Evolutionary conservation across 2,329 filamentous ascomycete genomes (phyloP), one percentile per base, ranked within the genome.

Genomic region (Fusarium tricinctum): DNA sequence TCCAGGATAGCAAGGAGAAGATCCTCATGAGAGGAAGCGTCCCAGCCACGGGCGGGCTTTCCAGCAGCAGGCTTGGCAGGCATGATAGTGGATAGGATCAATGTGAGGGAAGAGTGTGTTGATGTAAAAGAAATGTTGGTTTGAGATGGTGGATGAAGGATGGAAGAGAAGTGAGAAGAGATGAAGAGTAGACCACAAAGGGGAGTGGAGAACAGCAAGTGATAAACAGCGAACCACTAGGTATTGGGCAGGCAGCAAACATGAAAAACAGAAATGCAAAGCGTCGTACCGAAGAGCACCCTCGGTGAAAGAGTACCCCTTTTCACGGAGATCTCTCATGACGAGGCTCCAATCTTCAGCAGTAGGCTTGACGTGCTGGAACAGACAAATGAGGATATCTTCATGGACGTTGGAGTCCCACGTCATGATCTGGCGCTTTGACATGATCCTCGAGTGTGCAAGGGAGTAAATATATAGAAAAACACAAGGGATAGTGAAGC

Each of bases 351-450:
- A 80, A 13, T 81, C 76, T 1, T 70, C 70, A 0, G 64, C 39
- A 4, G 64, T 73, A 4, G 81, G 77, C 38, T 76, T 78, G 54
- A 81, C 66, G 8, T 78, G 73, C 26, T 78, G 75, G n/a, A 81
- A 72, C 23, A 85, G 59, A 28, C 78, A 78, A 8, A 80, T 57
- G 35, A 86, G 76, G 42, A 86, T 80, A 40, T 82, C 81, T 59
- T 82, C 74, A 45, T 85, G 82, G 19, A 80, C 77, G 10, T 76
- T 74, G 7, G 77, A 71, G 28, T 79, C 79, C 83, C 83, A 86
- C 33, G 74, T 77, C 68, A 78, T 80, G 17, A 71, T 61, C 56
- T 75, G 70, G 35, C 76, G 74, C n/a, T 66, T 65, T 43, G 71
- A 59, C 77, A 79, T 79, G 23, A 14, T 44, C n/a, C 42, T 38